Evolutionary conservation across 345 rosid genomes (phyloP), one percentile per base, ranked within the genome.

Genomic region (Hypericum perforatum): DNA sequence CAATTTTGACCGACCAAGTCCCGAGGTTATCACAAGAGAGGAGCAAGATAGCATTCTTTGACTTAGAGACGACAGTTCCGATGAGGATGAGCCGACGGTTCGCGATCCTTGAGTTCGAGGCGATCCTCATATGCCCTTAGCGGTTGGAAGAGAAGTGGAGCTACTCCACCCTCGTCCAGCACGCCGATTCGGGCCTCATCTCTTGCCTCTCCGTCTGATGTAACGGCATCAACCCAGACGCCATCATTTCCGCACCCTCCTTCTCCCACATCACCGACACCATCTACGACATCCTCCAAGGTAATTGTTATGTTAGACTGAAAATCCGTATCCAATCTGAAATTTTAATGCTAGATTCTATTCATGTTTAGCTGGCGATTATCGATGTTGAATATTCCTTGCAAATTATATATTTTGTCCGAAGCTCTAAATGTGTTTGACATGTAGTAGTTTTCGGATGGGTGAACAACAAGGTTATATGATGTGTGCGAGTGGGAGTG

Each of bases 1-100:
- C n/a, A n/a, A n/a, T n/a, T n/a, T n/a, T n/a, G n/a, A n/a, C n/a
- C n/a, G n/a, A n/a, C n/a, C n/a, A n/a, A n/a, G n/a, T n/a, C n/a
- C n/a, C n/a, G n/a, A n/a, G n/a, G n/a, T n/a, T n/a, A n/a, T n/a
- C n/a, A n/a, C n/a, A n/a, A 3, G 78, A 72, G 7, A 64, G 76
- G 56, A 68, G 87, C 11, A 88, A 85, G 62, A 91, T 91, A 8
- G 96, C 69, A 8, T 91, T 91, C 86, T 87, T 91, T 68, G 96
- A 91, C 65, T 29, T 87, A 0, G 98, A 91, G 56, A 91, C 98
- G 9, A 91, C 98, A 0, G 67, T 82, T 5, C 98, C 96, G 0
- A 61, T 50, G 39, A 73, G 81, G 7, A 7, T 73, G 0, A 82
- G 95, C 11, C 92, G 85, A 70, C 64, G 77, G 11, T 71, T 51